Base-by-base conservation (phyloP, 208 protist genomes). In the Acanthamoeba divionensis region DNA sequence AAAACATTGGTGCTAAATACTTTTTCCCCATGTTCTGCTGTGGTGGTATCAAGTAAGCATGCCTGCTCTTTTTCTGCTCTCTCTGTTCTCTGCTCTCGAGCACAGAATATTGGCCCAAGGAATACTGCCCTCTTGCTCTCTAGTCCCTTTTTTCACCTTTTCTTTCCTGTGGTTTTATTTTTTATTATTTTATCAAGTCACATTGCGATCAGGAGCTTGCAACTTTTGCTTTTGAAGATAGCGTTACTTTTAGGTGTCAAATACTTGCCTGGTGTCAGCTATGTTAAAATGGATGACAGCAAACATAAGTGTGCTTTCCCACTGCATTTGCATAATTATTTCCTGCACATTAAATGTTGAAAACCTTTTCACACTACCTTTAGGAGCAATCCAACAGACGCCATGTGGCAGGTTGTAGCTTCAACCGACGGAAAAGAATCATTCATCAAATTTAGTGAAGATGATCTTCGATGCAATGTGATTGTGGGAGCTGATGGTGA, bases 401-500 rank as follows among this genome's bases (percentile, higher is more conserved):
- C 36, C 65, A 13, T 45, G 65, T 73, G 65, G 65, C n/a, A 44
- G 65, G 65, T 73, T 18, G 33, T 73, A 10, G 65, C 48, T 13
- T 13, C 65, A 13, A 41, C n/a, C 36, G 36, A 73, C 1, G 71
- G 47, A 18, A 82, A 82, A 33, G 47, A n/a, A 15, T 24, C 36
- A 7, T 82, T 82, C 41, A 33, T 60, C 21, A 31, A 82, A 41
- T 82, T 44, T 7, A 24, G n/a, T 21, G 38, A 65, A 12, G 80
- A 88, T 15, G 80, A 88, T 47, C 36, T 88, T 9, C 2, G 2
- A 1, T 90, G 47, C 86, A 62, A 90, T 41, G 66, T 90, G 36
- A 36, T 90, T 24, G 66, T 90, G 21, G 86, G 86, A 24, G 86
- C 67, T 44, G 86, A 90, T 62, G 86, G 86, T 9, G 86, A 90